Evolutionary conservation across 2,329 filamentous ascomycete genomes (phyloP).

Genomic region (Plenodomus biglobosus): DNA sequence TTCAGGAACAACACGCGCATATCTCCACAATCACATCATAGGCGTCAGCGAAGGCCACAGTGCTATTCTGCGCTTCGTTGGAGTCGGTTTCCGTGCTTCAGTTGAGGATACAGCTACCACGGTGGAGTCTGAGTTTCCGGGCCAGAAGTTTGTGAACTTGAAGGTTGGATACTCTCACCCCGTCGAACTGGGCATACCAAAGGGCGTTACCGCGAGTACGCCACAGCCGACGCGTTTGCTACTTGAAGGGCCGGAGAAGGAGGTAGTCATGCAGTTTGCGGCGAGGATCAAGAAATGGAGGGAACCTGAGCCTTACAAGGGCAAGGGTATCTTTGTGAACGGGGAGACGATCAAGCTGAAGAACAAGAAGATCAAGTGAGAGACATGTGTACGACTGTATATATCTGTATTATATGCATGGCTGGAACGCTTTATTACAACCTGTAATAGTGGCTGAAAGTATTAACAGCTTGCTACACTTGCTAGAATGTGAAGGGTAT

Average conservation of each 20-base stretch:
- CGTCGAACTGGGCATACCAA: slow-evolving; percentile 82
- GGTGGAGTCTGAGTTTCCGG: slow-evolving; percentile 67
- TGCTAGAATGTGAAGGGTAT: background rate
- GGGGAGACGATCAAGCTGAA: slow-evolving; percentile 98
- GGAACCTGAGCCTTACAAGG: slow-evolving; percentile 95
- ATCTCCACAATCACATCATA: slow-evolving; percentile 85
- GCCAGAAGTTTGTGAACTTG: slow-evolving; percentile 85
- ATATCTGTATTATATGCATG: slow-evolving; percentile 24
- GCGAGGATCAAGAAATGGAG: slow-evolving; percentile 87
- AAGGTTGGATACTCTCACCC: slow-evolving; percentile 98
- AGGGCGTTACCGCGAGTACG: slow-evolving; percentile 80
- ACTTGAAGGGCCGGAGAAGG: slow-evolving; percentile 83
- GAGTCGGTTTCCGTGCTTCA: slow-evolving; percentile 90
- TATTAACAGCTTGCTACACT: background rate
- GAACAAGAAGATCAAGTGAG: slow-evolving; percentile 70
- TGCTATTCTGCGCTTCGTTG: slow-evolving; percentile 86
- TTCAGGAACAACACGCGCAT: slow-evolving; percentile 82
- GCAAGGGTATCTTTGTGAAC: slow-evolving; percentile 98
- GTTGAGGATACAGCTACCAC: slow-evolving; percentile 76
- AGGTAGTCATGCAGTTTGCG: slow-evolving; percentile 87
- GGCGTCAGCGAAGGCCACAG: slow-evolving; percentile 97
- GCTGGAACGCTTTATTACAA: background rate
- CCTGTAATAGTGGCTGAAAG: background rate
- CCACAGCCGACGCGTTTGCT: slow-evolving; percentile 90
- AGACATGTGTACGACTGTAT: slow-evolving; percentile 6